Evolutionary conservation across 73 alveolate genomes (phyloP), one percentile per base, ranked within the genome.

Genomic region (Paramecium primaurelia): DNA sequence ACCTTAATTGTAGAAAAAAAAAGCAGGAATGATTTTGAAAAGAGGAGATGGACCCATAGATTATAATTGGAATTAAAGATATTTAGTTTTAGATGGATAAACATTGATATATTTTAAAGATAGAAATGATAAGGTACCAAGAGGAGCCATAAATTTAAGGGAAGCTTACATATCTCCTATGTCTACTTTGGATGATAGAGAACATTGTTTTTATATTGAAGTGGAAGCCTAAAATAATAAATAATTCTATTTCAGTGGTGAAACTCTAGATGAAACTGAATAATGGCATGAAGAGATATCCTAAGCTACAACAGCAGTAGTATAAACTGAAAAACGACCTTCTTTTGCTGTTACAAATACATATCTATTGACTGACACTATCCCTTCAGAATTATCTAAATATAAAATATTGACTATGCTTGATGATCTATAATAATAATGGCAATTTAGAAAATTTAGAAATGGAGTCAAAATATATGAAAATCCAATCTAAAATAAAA

Each of bases 31-130:
- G 37, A 89, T 89, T 22, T 89, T 8, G 28, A 89, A 89, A 73
- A 38, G 75, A 28, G 94, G 94, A 25, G 94, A 89, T 71, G 94
- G 94, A 2, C 94, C 94, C 4, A 71, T 89, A n/a, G 94, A 89
- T 49, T 89, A 71, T 71, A 83, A 89, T 89, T 89, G 94, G 94
- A 89, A 89, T 30, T 38, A 69, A 73, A 89, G 94, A 47, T 89
- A 89, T 71, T 18, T 89, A 6, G 94, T 89, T 7, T 51, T 89
- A 14, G 94, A 89, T 71, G 86, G 94, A 37, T 84, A 89, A 20
- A 89, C 86, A 25, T 47, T 89, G 80, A 47, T 89, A 71, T 89
- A 89, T 32, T 89, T 89, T 45, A 89, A 89, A 45, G 88, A 77
- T 40, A 45, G 75, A 89, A 58, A 58, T 47, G 94, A 89, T 73